Conservation (phyloP, 75 land plant genomes). For the Cunninghamia lanceolata region DNA sequence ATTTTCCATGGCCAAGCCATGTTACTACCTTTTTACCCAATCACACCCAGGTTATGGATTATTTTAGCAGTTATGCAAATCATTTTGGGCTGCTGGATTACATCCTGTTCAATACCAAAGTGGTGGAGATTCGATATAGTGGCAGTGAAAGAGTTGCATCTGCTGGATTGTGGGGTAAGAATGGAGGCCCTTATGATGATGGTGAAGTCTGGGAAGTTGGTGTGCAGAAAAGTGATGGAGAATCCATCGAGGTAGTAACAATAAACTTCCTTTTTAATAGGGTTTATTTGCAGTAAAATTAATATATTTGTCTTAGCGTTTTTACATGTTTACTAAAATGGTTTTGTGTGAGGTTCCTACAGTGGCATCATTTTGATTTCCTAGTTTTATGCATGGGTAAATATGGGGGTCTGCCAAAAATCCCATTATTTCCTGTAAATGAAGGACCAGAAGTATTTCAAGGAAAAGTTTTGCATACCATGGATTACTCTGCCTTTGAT, state of each 20-base stretch:
- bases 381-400: conserved; percentile 73
- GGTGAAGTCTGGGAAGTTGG: conserved; percentile 51
- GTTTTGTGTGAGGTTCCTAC: conserved; percentile 5
- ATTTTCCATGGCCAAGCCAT: conserved; percentile 60
- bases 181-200: conserved; percentile 25
- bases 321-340: background rate
- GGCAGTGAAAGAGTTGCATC: conserved; percentile 5
- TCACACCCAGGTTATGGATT: conserved; percentile 53
- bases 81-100: conserved; percentile 52
- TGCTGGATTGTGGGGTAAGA: conserved; percentile 18
- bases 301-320: too few species aligned
- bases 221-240: conserved; percentile 16
- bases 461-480: conserved; percentile 66
- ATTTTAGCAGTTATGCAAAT: conserved; percentile 58
- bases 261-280: background rate
- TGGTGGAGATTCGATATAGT: conserved; percentile 37
- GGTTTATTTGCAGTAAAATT: background rate
- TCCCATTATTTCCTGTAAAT: conserved; percentile 44
- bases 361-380: conserved; percentile 66
- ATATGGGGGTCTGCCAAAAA: conserved; percentile 63
- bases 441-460: conserved; percentile 65
- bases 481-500: conserved; percentile 67
- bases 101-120: conserved; percentile 46
- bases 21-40: conserved; percentile 38
- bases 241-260: conserved; percentile 27